Evolutionary conservation across 768 basidiomycete species (phyloP), one percentile per base, ranked within the genome.

Genomic region (Lentinula edodes): DNA sequence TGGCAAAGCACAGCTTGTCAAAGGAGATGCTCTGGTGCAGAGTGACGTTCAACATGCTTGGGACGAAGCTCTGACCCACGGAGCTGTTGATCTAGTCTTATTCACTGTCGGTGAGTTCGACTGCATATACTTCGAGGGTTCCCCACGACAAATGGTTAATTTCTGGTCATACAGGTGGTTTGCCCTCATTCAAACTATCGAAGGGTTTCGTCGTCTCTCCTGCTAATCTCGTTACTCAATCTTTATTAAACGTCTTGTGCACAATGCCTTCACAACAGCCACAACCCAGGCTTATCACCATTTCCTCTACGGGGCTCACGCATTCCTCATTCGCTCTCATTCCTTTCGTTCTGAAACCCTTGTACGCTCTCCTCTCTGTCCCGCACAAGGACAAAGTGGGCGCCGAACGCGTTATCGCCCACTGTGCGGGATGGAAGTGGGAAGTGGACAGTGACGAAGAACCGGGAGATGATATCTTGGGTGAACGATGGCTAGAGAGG

Each of bases 371-470:
- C 32, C 70, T 88, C 46, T 45, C 69, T 5, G 62, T 38, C 1
- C 82, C 85, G 5, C 86, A 86, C 67, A 74, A 67, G 34, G 88
- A 90, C 71, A 91, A 90, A 71, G 46, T 83, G 50, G 87, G 83
- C 6, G 70, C 74, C 36, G 89, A 91, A 71, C 75, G 81, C 34
- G 69, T 80, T 2, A 53, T 83, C 4, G 71, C 76, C 0, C 76
- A 87, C 61, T 72, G 74, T 61, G 74, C 81, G 0, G 87, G 83
- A 1, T 78, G 78, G 78, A 34, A 68, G 0, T 88, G 87, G 86
- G 66, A 80, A 43, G 5, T 64, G 1, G 61, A 69, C 52, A 66
- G 64, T 0, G 66, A 75, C 12, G 74, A 75, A n/a, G 81, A 83
- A 52, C 75, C 80, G 0, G 68, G 65, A 0, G 61, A 68, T 7